phyloP scores from a whole-genome alignment of 495 filamentous ascomycete genomes.

The Penicillium macrosclerotiorum region DNA sequence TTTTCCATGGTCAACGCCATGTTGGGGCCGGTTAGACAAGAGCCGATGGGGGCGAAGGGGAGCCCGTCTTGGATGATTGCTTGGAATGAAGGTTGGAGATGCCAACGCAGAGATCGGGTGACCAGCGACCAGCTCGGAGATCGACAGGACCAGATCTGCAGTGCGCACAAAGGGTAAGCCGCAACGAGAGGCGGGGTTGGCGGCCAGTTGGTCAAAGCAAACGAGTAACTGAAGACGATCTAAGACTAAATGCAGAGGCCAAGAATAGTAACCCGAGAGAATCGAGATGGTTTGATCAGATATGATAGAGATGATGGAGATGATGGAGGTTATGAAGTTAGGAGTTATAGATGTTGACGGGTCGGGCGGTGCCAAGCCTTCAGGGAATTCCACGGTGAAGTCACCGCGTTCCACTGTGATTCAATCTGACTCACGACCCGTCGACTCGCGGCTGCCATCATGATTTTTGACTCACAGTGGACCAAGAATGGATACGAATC shows the following conservation, averaged over 20 bases:
- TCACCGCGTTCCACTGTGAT: constrained; percentile 8
- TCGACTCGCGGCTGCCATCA: no score
- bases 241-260: no score
- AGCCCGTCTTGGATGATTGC: constrained; percentile 5
- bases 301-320: no score
- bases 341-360: constrained; percentile 3
- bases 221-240: no score
- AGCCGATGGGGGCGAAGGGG: not conserved
- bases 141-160: constrained; percentile 33
- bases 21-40: not conserved
- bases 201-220: no score
- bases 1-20: constrained; percentile 24
- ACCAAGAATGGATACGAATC: not conserved
- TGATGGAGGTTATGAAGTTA: no score
- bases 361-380: constrained; percentile 11
- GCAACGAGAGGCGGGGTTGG: no score
- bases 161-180: constrained; percentile 15
- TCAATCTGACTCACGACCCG: constrained; percentile 22
- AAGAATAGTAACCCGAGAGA: no score
- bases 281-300: no score
- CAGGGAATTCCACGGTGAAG: constrained; percentile 1
- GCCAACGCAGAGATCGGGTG: constrained; percentile 46
- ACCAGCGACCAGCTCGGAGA: constrained; percentile 34
- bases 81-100: constrained; percentile 24
- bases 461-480: not conserved